Evolutionary conservation across 2,329 filamentous ascomycete genomes (phyloP).

Genomic region (Pseudogymnoascus sp.): DNA sequence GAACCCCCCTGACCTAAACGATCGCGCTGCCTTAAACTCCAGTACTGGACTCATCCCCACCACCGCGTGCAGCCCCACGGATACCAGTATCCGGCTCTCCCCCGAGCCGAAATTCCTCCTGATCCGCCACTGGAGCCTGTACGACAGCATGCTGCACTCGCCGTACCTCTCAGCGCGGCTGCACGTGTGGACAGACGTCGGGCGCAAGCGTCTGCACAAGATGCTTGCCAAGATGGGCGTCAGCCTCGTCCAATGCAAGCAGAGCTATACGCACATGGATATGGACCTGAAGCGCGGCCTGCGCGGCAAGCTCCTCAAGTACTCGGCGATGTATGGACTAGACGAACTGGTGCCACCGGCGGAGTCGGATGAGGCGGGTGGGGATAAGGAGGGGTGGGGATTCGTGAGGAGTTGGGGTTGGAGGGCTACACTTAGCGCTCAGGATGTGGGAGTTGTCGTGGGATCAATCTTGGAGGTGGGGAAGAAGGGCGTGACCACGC

Average conservation of each 20-base stretch:
- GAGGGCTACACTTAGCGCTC: constrained; percentile 86
- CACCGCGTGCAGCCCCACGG: constrained; percentile 77
- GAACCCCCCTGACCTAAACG: constrained; percentile 64
- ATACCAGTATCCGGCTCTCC: constrained; percentile 83
- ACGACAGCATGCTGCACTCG: constrained; percentile 97
- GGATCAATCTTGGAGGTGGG: constrained; percentile 91
- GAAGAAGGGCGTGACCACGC: constrained; percentile 32
- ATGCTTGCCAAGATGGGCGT: constrained; percentile 97
- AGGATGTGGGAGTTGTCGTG: constrained; percentile 88
- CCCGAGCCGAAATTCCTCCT: constrained; percentile 90
- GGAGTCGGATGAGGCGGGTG: constrained; percentile 60
- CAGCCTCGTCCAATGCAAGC: constrained; percentile 84
- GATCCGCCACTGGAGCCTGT: constrained; percentile 92
- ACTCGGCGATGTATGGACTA: constrained; percentile 85
- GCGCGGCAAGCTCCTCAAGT: constrained; percentile 77
- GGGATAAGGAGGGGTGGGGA: constrained; percentile 85
- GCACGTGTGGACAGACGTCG: constrained; percentile 88
- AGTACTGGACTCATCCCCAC: constrained; percentile 79
- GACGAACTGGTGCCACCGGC: constrained; percentile 83
- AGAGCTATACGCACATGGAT: constrained; percentile 97
- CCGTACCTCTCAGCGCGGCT: constrained; percentile 86
- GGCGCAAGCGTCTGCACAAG: constrained; percentile 83
- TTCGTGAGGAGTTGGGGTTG: constrained; percentile 97
- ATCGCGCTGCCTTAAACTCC: constrained; percentile 55
- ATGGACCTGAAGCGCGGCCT: constrained; percentile 89